phyloP scores from a whole-genome alignment of 2,329 filamentous ascomycete genomes.

The Neoarthrinium moseri region DNA sequence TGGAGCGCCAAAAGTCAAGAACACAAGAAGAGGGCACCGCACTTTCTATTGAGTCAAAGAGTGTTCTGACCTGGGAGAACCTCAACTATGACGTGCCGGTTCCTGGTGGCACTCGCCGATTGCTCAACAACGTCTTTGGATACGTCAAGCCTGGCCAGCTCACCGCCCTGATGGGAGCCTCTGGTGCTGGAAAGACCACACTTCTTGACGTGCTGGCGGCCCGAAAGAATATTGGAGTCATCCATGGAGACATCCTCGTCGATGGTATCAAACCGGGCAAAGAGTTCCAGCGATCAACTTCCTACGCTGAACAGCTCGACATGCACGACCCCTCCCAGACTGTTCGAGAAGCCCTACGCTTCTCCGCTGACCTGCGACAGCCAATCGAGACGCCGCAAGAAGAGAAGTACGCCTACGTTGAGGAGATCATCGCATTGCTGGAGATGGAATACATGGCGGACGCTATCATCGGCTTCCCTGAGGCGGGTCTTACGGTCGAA shows the following conservation, averaged over 20 bases:
- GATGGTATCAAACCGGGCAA: conserved; percentile 56
- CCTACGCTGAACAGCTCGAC: conserved; percentile 63
- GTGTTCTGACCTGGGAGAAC: conserved; percentile 82
- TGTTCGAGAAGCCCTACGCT: conserved; percentile 61
- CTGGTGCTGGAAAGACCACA: conserved; percentile 86
- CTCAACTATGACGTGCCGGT: conserved; percentile 75
- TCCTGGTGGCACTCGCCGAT: conserved; percentile 52
- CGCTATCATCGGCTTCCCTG: conserved; percentile 55
- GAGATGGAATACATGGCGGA: conserved; percentile 61
- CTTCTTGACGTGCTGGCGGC: conserved; percentile 72
- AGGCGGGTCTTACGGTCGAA: conserved; percentile 70
- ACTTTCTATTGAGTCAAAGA: conserved; percentile 58
- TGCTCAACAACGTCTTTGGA: conserved; percentile 58
- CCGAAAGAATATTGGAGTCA: conserved; percentile 61
- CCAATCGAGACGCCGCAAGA: conserved; percentile 49
- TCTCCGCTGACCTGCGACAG: conserved; percentile 62
- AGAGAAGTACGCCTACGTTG: conserved; percentile 60
- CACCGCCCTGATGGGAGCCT: conserved; percentile 79
- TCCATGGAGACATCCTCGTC: conserved; percentile 55
- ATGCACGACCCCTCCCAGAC: conserved; percentile 62
- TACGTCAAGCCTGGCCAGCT: conserved; percentile 76
- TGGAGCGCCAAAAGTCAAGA: conserved; percentile 49
- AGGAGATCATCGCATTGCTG: conserved; percentile 58
- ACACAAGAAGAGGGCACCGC: conserved; percentile 44
- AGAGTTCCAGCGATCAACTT: conserved; percentile 61